These are phyloP conservation scores for Straminergon stramineum DNA, from an alignment of 225 moss, liverwort and hornwort genomes.

Conservation along the genomic window DNA sequence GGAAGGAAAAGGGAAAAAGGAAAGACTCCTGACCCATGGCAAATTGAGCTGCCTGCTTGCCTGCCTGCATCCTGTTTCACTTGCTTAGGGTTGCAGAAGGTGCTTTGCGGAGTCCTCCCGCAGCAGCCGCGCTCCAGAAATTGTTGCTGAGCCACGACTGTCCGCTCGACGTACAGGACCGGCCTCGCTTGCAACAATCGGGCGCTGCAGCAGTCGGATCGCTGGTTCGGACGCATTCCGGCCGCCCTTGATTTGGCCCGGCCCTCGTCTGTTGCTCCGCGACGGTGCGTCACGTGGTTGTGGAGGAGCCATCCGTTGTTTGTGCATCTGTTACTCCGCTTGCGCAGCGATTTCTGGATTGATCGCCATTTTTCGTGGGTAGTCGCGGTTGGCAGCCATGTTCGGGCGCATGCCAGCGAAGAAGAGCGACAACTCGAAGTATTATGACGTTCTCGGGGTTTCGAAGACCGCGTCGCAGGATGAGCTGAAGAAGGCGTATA, in stretches of 20 bases:
- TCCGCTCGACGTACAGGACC: neutral
- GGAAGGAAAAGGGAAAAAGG: neutral
- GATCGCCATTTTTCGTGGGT: neutral
- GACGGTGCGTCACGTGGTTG: neutral
- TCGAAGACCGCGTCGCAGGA: neutral
- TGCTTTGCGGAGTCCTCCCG: neutral
- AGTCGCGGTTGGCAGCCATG: neutral
- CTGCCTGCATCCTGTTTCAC: neutral
- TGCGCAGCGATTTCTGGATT: neutral
- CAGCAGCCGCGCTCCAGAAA: neutral
- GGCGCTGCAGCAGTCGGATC: neutral
- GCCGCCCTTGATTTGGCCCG: neutral
- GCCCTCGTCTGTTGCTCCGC: neutral
- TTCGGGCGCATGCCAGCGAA: constrained; percentile 11
- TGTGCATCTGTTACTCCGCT: neutral
- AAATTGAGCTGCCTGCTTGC: neutral
- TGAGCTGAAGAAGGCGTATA: constrained; percentile 14
- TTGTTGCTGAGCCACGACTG: neutral
- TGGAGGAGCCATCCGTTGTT: neutral
- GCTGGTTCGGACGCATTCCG: neutral
- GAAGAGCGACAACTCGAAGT: constrained; percentile 11
- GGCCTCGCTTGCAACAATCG: neutral
- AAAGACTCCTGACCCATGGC: neutral
- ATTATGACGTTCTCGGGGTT: neutral
- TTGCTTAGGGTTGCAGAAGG: neutral